Conservation (phyloP, 805 yeast genomes). For the Wilhelminamyces savonicus region DNA sequence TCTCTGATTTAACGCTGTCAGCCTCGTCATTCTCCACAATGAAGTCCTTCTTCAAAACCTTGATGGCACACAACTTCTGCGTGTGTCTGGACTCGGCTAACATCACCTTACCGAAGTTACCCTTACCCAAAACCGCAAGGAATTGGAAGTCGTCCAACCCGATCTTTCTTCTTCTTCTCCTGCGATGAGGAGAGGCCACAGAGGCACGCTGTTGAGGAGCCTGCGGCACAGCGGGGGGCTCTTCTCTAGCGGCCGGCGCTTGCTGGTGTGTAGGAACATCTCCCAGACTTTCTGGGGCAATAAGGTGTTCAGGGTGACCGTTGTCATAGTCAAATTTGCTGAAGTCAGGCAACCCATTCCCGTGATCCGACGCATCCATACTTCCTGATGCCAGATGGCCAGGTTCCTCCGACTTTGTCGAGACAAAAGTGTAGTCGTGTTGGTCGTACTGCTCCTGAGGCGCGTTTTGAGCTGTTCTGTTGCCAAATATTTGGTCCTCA, state of each 20-base stretch:
- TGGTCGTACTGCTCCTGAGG: too few relatives aligned
- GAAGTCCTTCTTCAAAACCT: conserved; percentile 92
- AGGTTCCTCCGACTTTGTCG: conserved; percentile 14
- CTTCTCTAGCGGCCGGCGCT: too few relatives aligned
- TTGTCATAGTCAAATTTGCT: conserved; percentile 24
- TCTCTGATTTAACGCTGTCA: conserved; percentile 90
- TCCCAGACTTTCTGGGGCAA: too few relatives aligned
- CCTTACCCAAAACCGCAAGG: conserved; percentile 93
- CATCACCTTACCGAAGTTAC: conserved; percentile 98
- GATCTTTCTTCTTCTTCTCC: conserved; percentile 55
- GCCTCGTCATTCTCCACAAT: conserved; percentile 95
- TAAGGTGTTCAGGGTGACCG: neutral
- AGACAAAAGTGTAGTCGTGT: conserved; percentile 18
- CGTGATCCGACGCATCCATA: conserved; percentile 7
- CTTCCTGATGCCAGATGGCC: conserved; percentile 4
- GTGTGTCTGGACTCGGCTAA: conserved; percentile 89
- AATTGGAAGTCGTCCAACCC: conserved; percentile 95
- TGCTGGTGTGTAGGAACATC: too few relatives aligned
- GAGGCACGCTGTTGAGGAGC: too few relatives aligned
- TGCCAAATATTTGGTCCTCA: too few relatives aligned
- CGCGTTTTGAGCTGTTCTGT: too few relatives aligned
- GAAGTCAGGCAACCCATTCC: too few relatives aligned
- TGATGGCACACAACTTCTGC: conserved; percentile 82
- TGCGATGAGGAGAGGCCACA: conserved; percentile 18
- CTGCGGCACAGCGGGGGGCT: too few relatives aligned